These are phyloP conservation scores for Lagenidium giganteum DNA, from an alignment of 352 stramenopile species.

Conservation along the genomic window DNA sequence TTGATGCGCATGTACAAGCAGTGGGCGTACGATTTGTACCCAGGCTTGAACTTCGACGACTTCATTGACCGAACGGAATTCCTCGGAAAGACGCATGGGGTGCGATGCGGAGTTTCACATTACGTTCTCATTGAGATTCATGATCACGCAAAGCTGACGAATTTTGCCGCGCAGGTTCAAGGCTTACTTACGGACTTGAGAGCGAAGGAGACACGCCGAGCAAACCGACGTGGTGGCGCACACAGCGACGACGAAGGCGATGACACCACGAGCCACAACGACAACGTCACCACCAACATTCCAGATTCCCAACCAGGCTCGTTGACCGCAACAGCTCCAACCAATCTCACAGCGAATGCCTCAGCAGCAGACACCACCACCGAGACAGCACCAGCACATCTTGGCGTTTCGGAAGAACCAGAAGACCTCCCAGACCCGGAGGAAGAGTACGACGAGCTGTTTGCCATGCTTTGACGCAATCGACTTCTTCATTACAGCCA, in stretches of 20 bases:
- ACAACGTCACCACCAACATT: no score
- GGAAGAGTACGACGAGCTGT: no score
- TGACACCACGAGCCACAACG: no score
- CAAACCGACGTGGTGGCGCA: conserved; percentile 7
- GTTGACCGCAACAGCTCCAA: no score
- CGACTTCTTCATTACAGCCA: no score
- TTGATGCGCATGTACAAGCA: conserved; percentile 83
- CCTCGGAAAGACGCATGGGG: conserved; percentile 44
- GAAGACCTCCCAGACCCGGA: no score
- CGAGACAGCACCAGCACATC: no score
- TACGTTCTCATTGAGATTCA: not conserved
- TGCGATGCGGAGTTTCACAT: conserved; percentile 1
- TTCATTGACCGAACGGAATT: conserved; percentile 63
- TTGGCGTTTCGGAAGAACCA: no score
- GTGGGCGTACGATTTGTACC: conserved; percentile 81
- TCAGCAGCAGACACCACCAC: no score
- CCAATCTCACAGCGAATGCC: no score
- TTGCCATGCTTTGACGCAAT: no score
- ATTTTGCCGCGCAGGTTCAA: conserved; percentile 28
- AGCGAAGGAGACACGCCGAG: conserved; percentile 46
- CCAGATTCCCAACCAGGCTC: no score
- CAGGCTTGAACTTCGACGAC: conserved; percentile 78
- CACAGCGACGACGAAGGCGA: conserved; percentile 21
- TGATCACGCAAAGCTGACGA: not conserved
- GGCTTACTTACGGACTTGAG: conserved; percentile 52